Evolutionary conservation across 2,329 filamentous ascomycete species (phyloP).

Genomic region (Fusarium goolgardi): DNA sequence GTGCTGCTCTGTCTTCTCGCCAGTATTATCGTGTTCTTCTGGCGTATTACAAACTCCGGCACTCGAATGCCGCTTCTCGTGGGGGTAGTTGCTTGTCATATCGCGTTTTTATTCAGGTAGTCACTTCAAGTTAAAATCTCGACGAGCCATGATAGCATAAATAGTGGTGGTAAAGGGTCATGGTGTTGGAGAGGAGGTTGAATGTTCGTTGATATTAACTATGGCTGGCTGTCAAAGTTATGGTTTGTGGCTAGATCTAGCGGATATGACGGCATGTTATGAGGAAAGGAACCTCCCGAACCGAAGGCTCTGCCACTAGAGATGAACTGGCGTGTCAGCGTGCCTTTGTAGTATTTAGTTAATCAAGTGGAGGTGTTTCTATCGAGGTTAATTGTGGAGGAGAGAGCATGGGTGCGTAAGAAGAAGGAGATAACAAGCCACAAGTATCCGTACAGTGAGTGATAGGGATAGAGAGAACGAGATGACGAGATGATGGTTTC

Average conservation of each 20-base stretch:
- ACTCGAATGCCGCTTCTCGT: not conserved
- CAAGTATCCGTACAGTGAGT: not conserved
- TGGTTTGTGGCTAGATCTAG: slow-evolving; percentile 16
- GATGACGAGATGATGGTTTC: not conserved
- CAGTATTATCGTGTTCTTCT: slow-evolving; percentile 2
- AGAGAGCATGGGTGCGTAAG: slow-evolving; percentile 12
- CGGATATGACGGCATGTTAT: slow-evolving; percentile 46
- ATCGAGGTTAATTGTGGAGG: slow-evolving; percentile 9
- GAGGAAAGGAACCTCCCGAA: slow-evolving; percentile 27
- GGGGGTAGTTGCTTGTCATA: slow-evolving; percentile 5
- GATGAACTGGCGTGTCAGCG: slow-evolving; percentile 14
- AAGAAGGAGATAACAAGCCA: slow-evolving; percentile 22
- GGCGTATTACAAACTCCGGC: slow-evolving; percentile 14
- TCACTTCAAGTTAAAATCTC: slow-evolving; percentile 8
- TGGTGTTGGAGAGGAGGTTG: slow-evolving; percentile 8
- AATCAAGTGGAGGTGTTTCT: slow-evolving; percentile 14
- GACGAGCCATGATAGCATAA: not conserved
- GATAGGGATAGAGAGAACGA: slow-evolving; percentile 10
- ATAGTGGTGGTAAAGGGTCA: not conserved
- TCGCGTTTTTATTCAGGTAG: not conserved
- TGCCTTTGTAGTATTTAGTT: not conserved
- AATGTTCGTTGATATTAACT: slow-evolving; percentile 9
- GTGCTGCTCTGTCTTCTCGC: slow-evolving; percentile 1
- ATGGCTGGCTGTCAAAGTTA: slow-evolving; percentile 19
- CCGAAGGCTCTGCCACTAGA: slow-evolving; percentile 34